A percentile compares a stretch with the other conserved stretches of the same genome.
Evolutionary conservation across 1,284 basidiomycete species (phyloP).

Genomic region (Sphaerobolus stellatus): DNA sequence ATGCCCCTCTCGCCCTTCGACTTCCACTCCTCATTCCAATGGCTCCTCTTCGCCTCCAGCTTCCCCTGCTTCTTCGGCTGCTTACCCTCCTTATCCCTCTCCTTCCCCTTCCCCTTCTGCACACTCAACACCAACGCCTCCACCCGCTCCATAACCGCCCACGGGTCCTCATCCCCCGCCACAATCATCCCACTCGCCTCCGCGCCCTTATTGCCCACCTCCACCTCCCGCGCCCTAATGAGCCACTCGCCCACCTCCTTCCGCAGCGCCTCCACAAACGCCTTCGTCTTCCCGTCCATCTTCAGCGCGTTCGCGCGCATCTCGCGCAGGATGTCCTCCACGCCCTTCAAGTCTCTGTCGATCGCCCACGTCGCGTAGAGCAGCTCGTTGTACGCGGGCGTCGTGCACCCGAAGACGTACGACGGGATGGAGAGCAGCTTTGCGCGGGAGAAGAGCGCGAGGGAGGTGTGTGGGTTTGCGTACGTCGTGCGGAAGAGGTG

Average conservation of each 20-base stretch:
- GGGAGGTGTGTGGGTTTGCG: slow-evolving; percentile 74
- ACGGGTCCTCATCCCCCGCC: slow-evolving; percentile 43
- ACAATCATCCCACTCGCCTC: slow-evolving; percentile 39
- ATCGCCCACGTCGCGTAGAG: slow-evolving; percentile 77
- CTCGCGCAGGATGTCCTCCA: slow-evolving; percentile 70
- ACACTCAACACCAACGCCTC: slow-evolving; percentile 34
- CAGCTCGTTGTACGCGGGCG: slow-evolving; percentile 82
- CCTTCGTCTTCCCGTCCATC: slow-evolving; percentile 58
- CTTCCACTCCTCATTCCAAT: slow-evolving; percentile 18
- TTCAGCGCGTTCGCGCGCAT: slow-evolving; percentile 80
- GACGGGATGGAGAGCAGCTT: slow-evolving; percentile 69
- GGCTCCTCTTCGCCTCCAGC: slow-evolving; percentile 9
- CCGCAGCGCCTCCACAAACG: slow-evolving; percentile 65
- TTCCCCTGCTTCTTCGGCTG: not conserved
- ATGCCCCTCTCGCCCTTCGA: not conserved
- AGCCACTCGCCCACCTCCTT: slow-evolving; percentile 65
- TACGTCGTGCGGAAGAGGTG: slow-evolving; percentile 73
- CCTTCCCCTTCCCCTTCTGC: slow-evolving; percentile 6
- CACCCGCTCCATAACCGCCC: slow-evolving; percentile 37
- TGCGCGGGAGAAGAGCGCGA: slow-evolving; percentile 82
- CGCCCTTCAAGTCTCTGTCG: slow-evolving; percentile 75
- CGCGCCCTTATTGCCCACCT: slow-evolving; percentile 48
- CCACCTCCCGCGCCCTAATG: slow-evolving; percentile 58
- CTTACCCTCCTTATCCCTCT: slow-evolving; percentile 24
- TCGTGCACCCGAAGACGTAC: slow-evolving; percentile 85